These are phyloP conservation scores for Fraxinus angustifolia DNA, from an alignment of 305 asterid genomes.

Conservation along the genomic window DNA sequence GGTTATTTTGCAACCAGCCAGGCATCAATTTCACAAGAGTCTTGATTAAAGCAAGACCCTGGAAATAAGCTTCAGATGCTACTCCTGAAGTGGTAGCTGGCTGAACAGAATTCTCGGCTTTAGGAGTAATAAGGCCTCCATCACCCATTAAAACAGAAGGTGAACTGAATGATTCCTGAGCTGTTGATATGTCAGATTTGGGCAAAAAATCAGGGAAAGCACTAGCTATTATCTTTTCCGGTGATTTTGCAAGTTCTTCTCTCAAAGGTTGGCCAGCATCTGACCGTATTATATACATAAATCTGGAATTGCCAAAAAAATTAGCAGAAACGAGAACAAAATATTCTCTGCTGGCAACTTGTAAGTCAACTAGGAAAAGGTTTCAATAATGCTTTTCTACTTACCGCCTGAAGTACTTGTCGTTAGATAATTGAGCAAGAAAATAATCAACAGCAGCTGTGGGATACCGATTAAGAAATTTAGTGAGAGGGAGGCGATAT, in stretches of 20 bases:
- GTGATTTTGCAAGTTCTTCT: constrained; percentile 98
- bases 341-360: constrained; percentile 16
- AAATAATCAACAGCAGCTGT: constrained; percentile 92
- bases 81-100: constrained; percentile 44
- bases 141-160: constrained; percentile 48
- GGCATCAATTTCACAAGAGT: constrained; percentile 96
- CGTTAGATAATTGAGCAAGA: constrained; percentile 76
- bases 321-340: constrained; percentile 19
- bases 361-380: background rate
- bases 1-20: constrained; percentile 93
- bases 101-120: constrained; percentile 66
- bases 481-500: constrained; percentile 93
- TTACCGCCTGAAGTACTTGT: constrained; percentile 93
- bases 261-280: constrained; percentile 99
- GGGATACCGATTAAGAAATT: constrained; percentile 91
- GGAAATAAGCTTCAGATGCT: constrained; percentile 87
- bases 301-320: constrained; percentile 44
- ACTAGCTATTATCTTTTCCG: constrained; percentile 89
- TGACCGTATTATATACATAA: constrained; percentile 91
- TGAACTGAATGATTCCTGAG: constrained; percentile 60
- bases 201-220: constrained; percentile 76
- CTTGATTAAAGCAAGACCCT: constrained; percentile 92
- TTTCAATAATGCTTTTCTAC: constrained; percentile 15
- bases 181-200: constrained; percentile 48
- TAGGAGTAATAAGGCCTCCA: constrained; percentile 53